Evolutionary conservation across 176 grass and related monocot genomes (phyloP), one percentile per base, ranked within the genome.

Genomic region (Areca catechu): DNA sequence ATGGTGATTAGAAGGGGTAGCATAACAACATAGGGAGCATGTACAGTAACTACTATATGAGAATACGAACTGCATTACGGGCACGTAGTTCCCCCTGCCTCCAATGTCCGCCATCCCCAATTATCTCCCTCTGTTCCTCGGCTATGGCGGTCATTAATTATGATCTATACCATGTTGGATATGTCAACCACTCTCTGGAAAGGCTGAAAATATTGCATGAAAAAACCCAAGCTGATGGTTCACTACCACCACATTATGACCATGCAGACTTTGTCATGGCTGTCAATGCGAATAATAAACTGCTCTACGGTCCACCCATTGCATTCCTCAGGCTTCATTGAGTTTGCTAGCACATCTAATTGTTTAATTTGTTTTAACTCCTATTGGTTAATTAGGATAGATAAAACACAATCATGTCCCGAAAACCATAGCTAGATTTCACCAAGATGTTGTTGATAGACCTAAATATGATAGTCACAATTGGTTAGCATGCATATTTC

Each of bases 231-330:
- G 59, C 66, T 82, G 16, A 67, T 65, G 34, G 67, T 82, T 22
- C 0, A 60, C 19, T 82, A 71, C 24, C 18, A 71, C n/a, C 73
- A 14, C 34, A 60, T 27, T 82, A 61, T 0, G 79, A 67, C 34
- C 79, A 82, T 21, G 61, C 60, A 4, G 79, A 82, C 61, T 82
- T 82, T 15, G 19, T 82, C 6, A 55, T 71, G 60, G 72, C 48
- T 17, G 65, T 61, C 61, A 82, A 82, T 51, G 79, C 79, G 34
- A 49, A 67, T n/a, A n/a, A n/a, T 34, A 5, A 43, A 0, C 72
- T 82, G 50, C 21, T 82, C 49, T 82, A 71, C 27, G 50, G 51
- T 48, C 79, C 61, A 20, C 76, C 76, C 61, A 67, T 82, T 17
- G 55, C 70, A 27, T 82, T 82, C 62, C 72, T 82, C 51, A 24